phyloP scores from a whole-genome alignment of 495 filamentous ascomycete species.

The Lentithecium fluviatile region DNA sequence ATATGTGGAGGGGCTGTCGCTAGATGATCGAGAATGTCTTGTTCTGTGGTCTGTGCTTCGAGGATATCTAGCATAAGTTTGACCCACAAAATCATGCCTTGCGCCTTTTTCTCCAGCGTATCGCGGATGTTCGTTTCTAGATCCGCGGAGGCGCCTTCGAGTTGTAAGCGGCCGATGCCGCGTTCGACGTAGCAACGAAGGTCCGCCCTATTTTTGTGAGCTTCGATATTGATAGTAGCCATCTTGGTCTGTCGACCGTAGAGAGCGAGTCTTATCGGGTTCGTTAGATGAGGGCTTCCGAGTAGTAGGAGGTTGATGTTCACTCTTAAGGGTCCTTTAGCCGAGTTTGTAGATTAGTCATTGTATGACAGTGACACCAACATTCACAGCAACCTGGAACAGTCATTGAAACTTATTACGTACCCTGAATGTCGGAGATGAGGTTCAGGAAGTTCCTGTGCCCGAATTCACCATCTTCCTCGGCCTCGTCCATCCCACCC shows the following conservation, averaged over 20 bases:
- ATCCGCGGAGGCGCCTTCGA: not conserved
- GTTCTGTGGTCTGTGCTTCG: not conserved
- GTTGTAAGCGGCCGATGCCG: not conserved
- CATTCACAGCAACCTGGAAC: no score
- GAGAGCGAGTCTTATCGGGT: not conserved
- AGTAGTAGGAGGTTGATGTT: slow-evolving; percentile 1
- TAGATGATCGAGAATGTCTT: slow-evolving; percentile 1
- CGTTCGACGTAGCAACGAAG: not conserved
- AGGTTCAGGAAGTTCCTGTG: not conserved
- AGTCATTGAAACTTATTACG: not conserved
- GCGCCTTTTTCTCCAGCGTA: not conserved
- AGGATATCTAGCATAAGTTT: slow-evolving; percentile 6
- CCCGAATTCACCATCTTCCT: not conserved
- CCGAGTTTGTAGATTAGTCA: no score
- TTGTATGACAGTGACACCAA: no score
- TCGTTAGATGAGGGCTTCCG: slow-evolving; percentile 10
- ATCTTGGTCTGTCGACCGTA: not conserved
- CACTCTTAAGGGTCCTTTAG: no score
- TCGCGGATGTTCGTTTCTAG: not conserved
- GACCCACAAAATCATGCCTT: slow-evolving; percentile 8
- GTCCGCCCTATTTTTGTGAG: slow-evolving; percentile 4
- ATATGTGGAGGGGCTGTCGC: not conserved
- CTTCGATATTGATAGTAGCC: slow-evolving; percentile 6
- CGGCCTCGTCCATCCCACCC: not conserved
- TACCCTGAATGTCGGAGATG: not conserved